These are phyloP conservation scores for Lagenaria siceraria DNA, from an alignment of 306 rosid genomes.

Conservation along the genomic window DNA sequence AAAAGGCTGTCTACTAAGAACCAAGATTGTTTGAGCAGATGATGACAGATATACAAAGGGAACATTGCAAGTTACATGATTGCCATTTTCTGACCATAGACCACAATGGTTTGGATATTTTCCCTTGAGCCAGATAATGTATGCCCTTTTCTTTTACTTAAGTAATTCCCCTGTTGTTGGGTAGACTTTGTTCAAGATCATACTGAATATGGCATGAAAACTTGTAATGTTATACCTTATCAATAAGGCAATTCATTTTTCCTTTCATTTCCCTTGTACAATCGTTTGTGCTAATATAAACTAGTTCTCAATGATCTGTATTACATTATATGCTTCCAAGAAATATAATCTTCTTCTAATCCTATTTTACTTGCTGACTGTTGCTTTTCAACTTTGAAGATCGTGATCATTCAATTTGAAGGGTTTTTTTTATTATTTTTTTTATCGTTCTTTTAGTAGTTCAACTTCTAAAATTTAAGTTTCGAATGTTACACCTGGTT, in stretches of 20 bases:
- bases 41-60: background rate
- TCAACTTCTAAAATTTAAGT: background rate
- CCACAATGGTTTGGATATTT: conserved; percentile 9
- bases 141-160: background rate
- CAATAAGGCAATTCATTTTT: background rate
- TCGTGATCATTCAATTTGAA: background rate
- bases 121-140: conserved; percentile 12
- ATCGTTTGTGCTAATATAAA: background rate
- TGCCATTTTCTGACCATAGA: conserved; percentile 10
- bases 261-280: background rate
- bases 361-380: background rate
- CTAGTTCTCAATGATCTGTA: background rate
- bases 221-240: background rate
- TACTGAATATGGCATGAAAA: conserved; percentile 5
- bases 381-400: background rate
- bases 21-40: conserved; percentile 22
- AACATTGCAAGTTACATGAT: background rate
- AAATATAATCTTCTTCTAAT: background rate
- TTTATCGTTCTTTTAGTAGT: background rate
- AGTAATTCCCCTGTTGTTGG: background rate
- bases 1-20: conserved; percentile 71
- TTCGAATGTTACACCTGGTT: background rate
- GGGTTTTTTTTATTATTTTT: too few species aligned
- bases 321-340: background rate
- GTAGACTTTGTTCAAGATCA: background rate